phyloP scores from a whole-genome alignment of 768 basidiomycete species.

The Mrakia gelida region DNA sequence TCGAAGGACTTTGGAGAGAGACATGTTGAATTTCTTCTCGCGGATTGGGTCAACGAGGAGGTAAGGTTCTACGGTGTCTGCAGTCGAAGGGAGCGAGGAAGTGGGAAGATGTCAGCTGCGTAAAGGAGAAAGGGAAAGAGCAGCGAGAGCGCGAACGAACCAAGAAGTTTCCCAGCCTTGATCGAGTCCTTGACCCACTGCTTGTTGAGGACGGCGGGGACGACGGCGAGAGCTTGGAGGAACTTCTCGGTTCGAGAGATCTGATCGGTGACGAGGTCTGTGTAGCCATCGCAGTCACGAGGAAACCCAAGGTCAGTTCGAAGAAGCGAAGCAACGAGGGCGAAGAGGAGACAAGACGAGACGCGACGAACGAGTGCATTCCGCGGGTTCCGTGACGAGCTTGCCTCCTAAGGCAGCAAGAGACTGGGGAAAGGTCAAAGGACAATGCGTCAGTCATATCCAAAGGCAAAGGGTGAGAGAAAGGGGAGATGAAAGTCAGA shows the following conservation, averaged over 20 bases:
- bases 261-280: constrained; percentile 60
- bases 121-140: too few relatives aligned
- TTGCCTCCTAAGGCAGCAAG: constrained; percentile 64
- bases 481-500: neutral
- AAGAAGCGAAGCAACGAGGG: neutral
- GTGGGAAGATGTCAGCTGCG: neutral
- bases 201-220: constrained; percentile 59
- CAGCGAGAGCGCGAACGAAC: constrained; percentile 49
- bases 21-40: constrained; percentile 66
- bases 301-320: neutral
- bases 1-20: constrained; percentile 57
- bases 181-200: constrained; percentile 66
- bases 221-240: constrained; percentile 64
- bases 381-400: constrained; percentile 56
- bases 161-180: constrained; percentile 56
- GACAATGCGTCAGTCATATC: neutral
- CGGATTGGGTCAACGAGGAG: constrained; percentile 57
- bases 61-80: constrained; percentile 64
- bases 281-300: neutral
- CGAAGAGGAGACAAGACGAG: neutral
- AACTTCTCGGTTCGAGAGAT: constrained; percentile 85
- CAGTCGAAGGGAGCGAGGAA: neutral
- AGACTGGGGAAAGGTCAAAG: constrained; percentile 47
- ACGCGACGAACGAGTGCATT: constrained; percentile 55
- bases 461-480: neutral